Evolutionary conservation across 441 rosid species (phyloP).

Genomic region (Omphalea diandra): DNA sequence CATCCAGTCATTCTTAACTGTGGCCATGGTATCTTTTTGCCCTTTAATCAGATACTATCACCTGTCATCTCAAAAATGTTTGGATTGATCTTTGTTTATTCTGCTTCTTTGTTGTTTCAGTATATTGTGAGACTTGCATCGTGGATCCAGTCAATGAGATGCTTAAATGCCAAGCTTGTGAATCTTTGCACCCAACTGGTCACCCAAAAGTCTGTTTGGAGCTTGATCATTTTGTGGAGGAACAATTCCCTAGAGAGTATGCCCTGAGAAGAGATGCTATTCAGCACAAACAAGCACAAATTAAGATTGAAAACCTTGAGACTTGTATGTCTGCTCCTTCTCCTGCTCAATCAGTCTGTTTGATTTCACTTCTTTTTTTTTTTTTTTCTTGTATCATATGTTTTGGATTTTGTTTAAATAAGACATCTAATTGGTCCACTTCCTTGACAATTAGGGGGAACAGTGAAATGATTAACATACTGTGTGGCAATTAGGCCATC

Average conservation of each 20-base stretch:
- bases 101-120: conserved; percentile 32
- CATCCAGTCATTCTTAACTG: conserved; percentile 73
- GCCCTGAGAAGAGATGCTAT: conserved; percentile 43
- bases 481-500: background rate
- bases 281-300: conserved; percentile 33
- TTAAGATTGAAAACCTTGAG: conserved; percentile 25
- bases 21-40: conserved; percentile 67
- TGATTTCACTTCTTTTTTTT: background rate
- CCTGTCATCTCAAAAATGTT: background rate
- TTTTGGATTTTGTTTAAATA: background rate
- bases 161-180: conserved; percentile 66
- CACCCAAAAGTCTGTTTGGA: conserved; percentile 64
- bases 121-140: conserved; percentile 66
- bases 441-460: background rate
- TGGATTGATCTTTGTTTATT: background rate
- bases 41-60: background rate
- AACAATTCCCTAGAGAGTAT: conserved; percentile 56
- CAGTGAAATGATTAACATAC: background rate
- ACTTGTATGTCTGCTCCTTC: conserved; percentile 27
- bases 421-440: background rate
- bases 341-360: background rate
- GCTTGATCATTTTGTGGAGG: conserved; percentile 60
- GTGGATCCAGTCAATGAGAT: conserved; percentile 30
- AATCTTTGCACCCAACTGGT: conserved; percentile 53
- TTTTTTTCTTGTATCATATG: background rate